Evolutionary conservation across 2,329 filamentous ascomycete genomes (phyloP), one percentile per base, ranked within the genome.

Genomic region (Penicillium sumatraense): DNA sequence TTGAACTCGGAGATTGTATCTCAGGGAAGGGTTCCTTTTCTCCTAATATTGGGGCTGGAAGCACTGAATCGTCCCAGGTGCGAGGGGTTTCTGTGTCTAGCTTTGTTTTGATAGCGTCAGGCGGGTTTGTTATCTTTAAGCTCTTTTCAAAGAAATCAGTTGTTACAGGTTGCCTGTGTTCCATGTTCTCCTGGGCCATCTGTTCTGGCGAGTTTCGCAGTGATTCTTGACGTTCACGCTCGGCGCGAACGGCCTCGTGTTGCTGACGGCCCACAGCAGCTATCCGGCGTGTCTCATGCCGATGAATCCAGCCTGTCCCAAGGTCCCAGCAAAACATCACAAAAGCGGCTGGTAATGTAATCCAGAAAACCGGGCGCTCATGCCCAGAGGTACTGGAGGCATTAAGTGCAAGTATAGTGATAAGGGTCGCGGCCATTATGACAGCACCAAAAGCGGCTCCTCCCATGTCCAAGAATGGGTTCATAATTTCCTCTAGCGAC

Each of bases 401-500:
- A 48, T 91, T 91, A 24, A 90, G 67, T 0, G 80, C 84, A 2
- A 91, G 75, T 0, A 91, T 76, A 0, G 86, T 86, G 53, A 90
- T 75, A 23, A 91, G 79, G 0, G 88, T 89, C 0, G 78, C 79
- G 1, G 86, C 80, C 87, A 91, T 90, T 52, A 91, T 77, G 5
- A 84, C 59, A 0, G 81, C 84, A 1, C 87, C 88, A 52, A 90
- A 86, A 0, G 77, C 75, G 0, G 89, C 89, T 8, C 88, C 84
- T 2, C 78, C 75, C 59, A 85, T 88, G 66, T 91, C 88, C 0
- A 91, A 70, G 54, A 88, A 91, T 0, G 89, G 89, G 59, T 91
- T 89, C 82, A 91, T 83, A 63, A 91, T 89, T 64, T 91, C 88
- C 59, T 89, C 87, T 0, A 91, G 80, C 0, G 86, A 86, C 0